Evolutionary conservation across 139 green algal genomes (phyloP).

Genomic region (Dunaliella sp.): DNA sequence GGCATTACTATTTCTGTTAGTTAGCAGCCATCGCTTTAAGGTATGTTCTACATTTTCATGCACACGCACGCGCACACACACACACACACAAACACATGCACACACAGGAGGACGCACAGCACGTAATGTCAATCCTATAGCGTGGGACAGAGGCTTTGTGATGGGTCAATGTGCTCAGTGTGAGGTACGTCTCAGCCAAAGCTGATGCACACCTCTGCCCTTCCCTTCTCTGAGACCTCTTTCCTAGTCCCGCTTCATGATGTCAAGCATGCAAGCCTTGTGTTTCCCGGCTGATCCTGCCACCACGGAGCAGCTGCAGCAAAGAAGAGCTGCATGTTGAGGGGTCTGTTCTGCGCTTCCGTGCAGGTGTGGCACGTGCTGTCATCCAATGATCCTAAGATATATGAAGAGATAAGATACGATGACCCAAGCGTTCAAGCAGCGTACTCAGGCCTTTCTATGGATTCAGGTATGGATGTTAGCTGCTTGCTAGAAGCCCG

Average conservation of each 20-base stretch:
- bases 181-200: background rate
- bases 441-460: background rate
- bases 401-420: slow-evolving; percentile 52
- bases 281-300: background rate
- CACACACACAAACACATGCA: too few species aligned
- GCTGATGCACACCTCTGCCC: too few species aligned
- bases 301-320: background rate
- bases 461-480: too few species aligned
- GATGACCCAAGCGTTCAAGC: background rate
- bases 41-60: too few species aligned
- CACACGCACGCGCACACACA: too few species aligned
- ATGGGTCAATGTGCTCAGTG: slow-evolving; percentile 57
- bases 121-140: slow-evolving; percentile 57
- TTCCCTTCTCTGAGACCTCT: too few species aligned
- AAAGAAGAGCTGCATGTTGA: background rate
- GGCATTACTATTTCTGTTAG: too few species aligned
- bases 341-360: background rate
- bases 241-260: too few species aligned
- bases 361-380: slow-evolving; percentile 55
- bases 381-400: slow-evolving; percentile 30
- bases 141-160: slow-evolving; percentile 61
- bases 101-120: slow-evolving; percentile 45
- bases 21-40: too few species aligned
- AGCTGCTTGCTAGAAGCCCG: too few species aligned
- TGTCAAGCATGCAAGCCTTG: background rate